phyloP scores from a whole-genome alignment of 1,284 basidiomycete species.

The Cryptococcus sp. region DNA sequence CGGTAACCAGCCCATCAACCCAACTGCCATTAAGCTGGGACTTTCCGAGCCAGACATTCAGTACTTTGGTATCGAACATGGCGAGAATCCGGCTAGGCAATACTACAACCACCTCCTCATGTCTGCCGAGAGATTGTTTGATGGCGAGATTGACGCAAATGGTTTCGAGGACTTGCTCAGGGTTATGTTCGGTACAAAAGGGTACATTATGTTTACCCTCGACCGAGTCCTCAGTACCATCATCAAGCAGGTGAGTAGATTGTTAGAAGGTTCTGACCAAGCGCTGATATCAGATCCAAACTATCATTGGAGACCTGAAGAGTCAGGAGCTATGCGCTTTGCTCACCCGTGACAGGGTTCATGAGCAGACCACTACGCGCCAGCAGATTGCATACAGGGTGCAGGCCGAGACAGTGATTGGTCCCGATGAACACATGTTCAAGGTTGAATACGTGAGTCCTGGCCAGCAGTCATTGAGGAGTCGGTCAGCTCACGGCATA shows the following conservation, averaged over 20 bases:
- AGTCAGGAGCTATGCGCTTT: constrained; percentile 79
- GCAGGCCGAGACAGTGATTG: constrained; percentile 75
- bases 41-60: constrained; percentile 55
- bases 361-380: constrained; percentile 62
- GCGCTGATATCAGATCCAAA: constrained; percentile 58
- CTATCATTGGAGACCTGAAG: constrained; percentile 70
- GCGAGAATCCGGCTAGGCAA: constrained; percentile 56
- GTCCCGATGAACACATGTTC: constrained; percentile 86
- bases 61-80: constrained; percentile 46
- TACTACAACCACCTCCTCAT: constrained; percentile 86
- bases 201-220: constrained; percentile 87
- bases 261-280: constrained; percentile 4
- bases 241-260: constrained; percentile 69
- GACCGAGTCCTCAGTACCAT: constrained; percentile 85
- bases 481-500: constrained; percentile 44
- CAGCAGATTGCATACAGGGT: constrained; percentile 81
- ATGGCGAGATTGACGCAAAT: constrained; percentile 81
- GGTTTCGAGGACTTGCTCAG: constrained; percentile 93
- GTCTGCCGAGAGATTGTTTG: constrained; percentile 90
- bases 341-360: constrained; percentile 66
- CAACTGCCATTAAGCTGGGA: constrained; percentile 58
- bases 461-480: neutral
- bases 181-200: constrained; percentile 94
- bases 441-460: constrained; percentile 80
- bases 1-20: constrained; percentile 52